phyloP scores from a whole-genome alignment of 2,329 filamentous ascomycete species.

The Tolypocladium album region DNA sequence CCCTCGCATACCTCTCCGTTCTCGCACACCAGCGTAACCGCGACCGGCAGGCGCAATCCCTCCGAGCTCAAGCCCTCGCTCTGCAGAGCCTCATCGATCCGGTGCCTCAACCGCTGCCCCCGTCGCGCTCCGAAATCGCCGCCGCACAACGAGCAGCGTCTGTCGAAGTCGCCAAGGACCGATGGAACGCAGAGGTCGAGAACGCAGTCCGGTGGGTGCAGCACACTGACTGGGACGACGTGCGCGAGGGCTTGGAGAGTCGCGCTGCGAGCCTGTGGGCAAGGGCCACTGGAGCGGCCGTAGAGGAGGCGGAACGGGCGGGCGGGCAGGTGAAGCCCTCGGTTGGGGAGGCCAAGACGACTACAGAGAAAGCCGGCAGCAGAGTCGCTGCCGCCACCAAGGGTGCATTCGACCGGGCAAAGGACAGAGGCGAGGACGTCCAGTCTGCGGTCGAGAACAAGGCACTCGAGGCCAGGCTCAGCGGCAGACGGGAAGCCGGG shows the following conservation, averaged over 20 bases:
- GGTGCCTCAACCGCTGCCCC: constrained; percentile 33
- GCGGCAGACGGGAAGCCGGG: constrained; percentile 12
- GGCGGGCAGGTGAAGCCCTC: constrained; percentile 19
- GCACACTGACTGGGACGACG: constrained; percentile 52
- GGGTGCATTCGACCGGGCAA: constrained; percentile 20
- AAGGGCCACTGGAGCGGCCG: constrained; percentile 22
- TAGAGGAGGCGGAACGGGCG: constrained; percentile 15
- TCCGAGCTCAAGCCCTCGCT: constrained; percentile 45
- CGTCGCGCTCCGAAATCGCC: constrained; percentile 38
- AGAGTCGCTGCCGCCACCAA: constrained; percentile 23
- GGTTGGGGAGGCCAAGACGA: constrained; percentile 19
- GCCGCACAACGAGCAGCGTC: constrained; percentile 43
- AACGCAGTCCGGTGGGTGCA: constrained; percentile 56
- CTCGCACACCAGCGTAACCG: constrained; percentile 61
- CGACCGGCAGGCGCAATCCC: constrained; percentile 41
- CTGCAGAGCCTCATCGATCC: constrained; percentile 42
- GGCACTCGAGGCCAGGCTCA: constrained; percentile 14
- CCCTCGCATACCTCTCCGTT: constrained; percentile 60
- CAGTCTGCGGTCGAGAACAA: constrained; percentile 15
- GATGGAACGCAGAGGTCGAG: constrained; percentile 68
- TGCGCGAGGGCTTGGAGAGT: constrained; percentile 48
- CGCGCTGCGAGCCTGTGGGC: constrained; percentile 33
- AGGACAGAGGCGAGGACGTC: constrained; percentile 15
- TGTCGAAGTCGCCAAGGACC: constrained; percentile 59
- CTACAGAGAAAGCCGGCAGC: constrained; percentile 11